These are phyloP conservation scores for Aphanocladium album DNA, from an alignment of 2,329 filamentous ascomycete species.

Conservation along the genomic window DNA sequence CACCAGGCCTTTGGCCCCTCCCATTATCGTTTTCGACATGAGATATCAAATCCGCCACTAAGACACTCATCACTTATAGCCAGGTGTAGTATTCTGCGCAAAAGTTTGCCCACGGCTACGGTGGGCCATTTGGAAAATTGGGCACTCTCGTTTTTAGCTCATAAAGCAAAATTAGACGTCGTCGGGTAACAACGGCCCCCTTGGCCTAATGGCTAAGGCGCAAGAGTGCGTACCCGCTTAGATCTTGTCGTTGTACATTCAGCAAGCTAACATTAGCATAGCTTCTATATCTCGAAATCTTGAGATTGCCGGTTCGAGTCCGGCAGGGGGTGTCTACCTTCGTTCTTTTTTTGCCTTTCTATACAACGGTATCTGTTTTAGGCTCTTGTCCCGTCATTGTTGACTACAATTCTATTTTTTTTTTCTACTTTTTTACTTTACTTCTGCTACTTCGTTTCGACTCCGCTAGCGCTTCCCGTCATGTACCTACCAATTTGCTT, in stretches of 20 bases:
- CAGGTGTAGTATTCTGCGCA: too few relatives aligned
- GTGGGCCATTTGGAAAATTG: not conserved
- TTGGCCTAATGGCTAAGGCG: constrained; percentile 15
- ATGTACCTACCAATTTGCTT: not conserved
- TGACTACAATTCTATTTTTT: not conserved
- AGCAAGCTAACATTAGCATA: not conserved
- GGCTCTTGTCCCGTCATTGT: too few relatives aligned
- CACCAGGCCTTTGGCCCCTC: too few relatives aligned
- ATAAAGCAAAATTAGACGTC: not conserved
- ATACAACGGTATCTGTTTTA: not conserved
- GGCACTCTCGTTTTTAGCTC: not conserved
- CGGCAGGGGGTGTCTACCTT: constrained; percentile 10
- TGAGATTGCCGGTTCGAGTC: constrained; percentile 15
- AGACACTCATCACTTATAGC: too few relatives aligned
- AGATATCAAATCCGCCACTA: too few relatives aligned
- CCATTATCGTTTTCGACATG: too few relatives aligned
- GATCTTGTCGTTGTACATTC: constrained; percentile 10
- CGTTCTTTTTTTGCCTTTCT: not conserved
- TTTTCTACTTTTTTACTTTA: not conserved
- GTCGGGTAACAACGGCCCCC: constrained; percentile 9
- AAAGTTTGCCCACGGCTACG: not conserved
- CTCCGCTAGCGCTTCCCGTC: not conserved
- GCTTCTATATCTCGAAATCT: constrained; percentile 12
- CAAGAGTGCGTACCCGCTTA: constrained; percentile 13
- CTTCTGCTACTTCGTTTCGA: not conserved